phyloP scores from a whole-genome alignment of 495 filamentous ascomycete genomes.

The Trichoderma erinaceum region DNA sequence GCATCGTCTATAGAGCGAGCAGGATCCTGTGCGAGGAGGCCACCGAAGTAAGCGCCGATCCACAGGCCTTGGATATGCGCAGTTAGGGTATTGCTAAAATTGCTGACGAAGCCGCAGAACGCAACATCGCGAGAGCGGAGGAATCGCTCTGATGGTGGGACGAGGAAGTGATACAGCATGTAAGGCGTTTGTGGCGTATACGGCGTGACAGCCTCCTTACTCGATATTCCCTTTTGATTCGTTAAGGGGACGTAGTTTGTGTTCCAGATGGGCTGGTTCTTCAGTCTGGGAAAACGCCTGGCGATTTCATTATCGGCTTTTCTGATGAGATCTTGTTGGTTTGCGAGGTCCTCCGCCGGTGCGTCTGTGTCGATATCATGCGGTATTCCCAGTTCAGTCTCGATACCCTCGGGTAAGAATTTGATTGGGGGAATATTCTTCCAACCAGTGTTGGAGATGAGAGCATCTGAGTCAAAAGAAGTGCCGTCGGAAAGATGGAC shows the following conservation, averaged over 20 bases:
- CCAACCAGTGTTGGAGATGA: slow-evolving; percentile 70
- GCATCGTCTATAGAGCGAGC: slow-evolving; percentile 16
- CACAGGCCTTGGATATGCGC: slow-evolving; percentile 66
- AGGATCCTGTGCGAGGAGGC: not conserved
- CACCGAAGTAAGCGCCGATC: slow-evolving; percentile 55
- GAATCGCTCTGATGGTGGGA: slow-evolving; percentile 50
- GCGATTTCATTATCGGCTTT: slow-evolving; percentile 63
- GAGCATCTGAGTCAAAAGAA: slow-evolving; percentile 49
- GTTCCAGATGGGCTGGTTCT: slow-evolving; percentile 39
- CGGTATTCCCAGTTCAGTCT: slow-evolving; percentile 40
- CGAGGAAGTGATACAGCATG: slow-evolving; percentile 62
- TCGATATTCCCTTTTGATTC: slow-evolving; percentile 25
- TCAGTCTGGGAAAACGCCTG: slow-evolving; percentile 56
- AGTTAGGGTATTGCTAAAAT: slow-evolving; percentile 32
- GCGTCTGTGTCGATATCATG: slow-evolving; percentile 23
- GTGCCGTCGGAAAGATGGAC: slow-evolving; percentile 54
- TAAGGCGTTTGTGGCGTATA: slow-evolving; percentile 36
- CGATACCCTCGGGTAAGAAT: slow-evolving; percentile 53
- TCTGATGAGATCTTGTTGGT: slow-evolving; percentile 22
- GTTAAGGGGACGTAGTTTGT: slow-evolving; percentile 39
- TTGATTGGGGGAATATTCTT: slow-evolving; percentile 56
- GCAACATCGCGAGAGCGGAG: slow-evolving; percentile 49
- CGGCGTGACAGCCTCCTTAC: slow-evolving; percentile 30
- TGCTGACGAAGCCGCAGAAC: slow-evolving; percentile 26
- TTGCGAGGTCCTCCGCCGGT: slow-evolving; percentile 28